A percentile compares a stretch with the other conserved stretches of the same genome.
Evolutionary conservation across 495 filamentous ascomycete species (phyloP).

Genomic region (Neurospora discreta): DNA sequence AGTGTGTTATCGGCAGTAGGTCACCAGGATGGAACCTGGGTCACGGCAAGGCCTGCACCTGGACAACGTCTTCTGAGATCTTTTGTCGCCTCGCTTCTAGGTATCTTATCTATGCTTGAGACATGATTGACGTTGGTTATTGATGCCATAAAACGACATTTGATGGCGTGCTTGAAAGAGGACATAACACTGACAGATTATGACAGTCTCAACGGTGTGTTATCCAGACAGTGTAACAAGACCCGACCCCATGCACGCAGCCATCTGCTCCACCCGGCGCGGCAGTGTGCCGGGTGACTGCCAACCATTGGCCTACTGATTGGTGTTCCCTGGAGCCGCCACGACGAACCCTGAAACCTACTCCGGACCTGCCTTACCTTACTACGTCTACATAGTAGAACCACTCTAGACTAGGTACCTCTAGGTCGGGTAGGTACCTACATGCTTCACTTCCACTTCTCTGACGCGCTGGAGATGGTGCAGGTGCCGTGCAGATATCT

Average conservation of each 20-base stretch:
- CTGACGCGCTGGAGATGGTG: background rate
- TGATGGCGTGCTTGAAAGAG: background rate
- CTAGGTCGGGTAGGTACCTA: too few relatives aligned
- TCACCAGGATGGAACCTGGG: background rate
- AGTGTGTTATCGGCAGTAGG: background rate
- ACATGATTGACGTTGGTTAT: background rate
- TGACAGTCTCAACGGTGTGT: background rate
- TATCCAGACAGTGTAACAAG: background rate
- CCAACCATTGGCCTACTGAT: background rate
- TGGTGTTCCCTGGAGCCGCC: background rate
- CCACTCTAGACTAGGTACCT: background rate
- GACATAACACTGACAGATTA: background rate
- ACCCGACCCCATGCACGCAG: background rate
- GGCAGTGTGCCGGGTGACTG: background rate
- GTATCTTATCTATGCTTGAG: background rate
- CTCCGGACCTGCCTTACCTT: background rate
- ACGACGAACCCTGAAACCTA: background rate
- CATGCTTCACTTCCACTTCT: background rate
- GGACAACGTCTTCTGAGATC: background rate
- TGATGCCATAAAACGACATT: background rate
- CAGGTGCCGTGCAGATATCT: background rate
- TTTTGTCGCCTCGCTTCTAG: background rate
- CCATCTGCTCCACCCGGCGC: background rate
- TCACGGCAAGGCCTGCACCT: background rate
- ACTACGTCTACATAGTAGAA: too few relatives aligned